phyloP scores from a whole-genome alignment of 495 filamentous ascomycete species.

The Tuber borchii region DNA sequence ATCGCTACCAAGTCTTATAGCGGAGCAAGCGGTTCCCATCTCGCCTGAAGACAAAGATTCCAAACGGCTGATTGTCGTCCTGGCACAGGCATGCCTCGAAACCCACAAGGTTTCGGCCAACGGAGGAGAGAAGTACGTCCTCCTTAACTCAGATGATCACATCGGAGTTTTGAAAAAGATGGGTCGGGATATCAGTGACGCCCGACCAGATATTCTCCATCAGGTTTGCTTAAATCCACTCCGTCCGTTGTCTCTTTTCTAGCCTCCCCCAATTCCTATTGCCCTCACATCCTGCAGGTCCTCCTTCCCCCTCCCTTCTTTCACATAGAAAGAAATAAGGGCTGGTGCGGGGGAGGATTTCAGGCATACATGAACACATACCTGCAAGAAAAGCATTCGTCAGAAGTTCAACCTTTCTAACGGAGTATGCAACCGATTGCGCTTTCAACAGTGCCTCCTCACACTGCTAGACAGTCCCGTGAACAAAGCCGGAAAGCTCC shows the following conservation, averaged over 20 bases:
- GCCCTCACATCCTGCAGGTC: background rate
- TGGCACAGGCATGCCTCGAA: slow-evolving; percentile 94
- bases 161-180: slow-evolving; percentile 99
- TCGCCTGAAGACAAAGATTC: slow-evolving; percentile 77
- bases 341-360: slow-evolving; percentile 1
- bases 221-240: slow-evolving; percentile 58
- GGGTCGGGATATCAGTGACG: slow-evolving; percentile 97
- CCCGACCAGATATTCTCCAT: slow-evolving; percentile 93
- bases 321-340: background rate
- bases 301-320: slow-evolving; percentile 8
- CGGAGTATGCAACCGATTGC: slow-evolving; percentile 12
- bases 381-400: background rate
- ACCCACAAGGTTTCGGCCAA: slow-evolving; percentile 76
- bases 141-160: slow-evolving; percentile 97
- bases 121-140: slow-evolving; percentile 87
- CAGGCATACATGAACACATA: background rate
- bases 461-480: slow-evolving; percentile 95
- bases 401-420: slow-evolving; percentile 35
- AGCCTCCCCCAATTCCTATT: background rate
- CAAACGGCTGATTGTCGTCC: slow-evolving; percentile 84
- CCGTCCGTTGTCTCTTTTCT: slow-evolving; percentile 6
- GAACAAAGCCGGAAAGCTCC: slow-evolving; percentile 94
- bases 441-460: slow-evolving; percentile 70
- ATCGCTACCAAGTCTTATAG: slow-evolving; percentile 82
- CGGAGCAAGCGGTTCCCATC: slow-evolving; percentile 85